Percentiles rank a stretch among this genome's conserved stretches.
These are phyloP conservation scores for Pythium grandisporangium DNA, from an alignment of 352 stramenopile genomes.

Conservation along the genomic window DNA sequence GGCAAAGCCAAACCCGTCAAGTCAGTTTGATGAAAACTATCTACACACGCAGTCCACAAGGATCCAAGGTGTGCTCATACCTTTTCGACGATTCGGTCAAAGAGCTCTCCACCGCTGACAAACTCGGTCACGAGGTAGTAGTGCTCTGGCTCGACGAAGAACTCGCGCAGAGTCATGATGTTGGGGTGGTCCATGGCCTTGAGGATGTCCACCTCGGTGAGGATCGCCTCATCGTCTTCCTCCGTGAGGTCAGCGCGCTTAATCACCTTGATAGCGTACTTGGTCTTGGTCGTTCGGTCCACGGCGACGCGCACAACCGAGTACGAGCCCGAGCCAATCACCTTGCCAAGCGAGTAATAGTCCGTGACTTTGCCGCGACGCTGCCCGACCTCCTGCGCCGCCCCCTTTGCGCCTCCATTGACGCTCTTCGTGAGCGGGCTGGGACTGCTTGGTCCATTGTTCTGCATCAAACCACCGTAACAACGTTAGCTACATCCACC, in stretches of 20 bases:
- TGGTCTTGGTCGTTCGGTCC: conserved; percentile 67
- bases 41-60: background rate
- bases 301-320: conserved; percentile 82
- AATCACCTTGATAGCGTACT: conserved; percentile 88
- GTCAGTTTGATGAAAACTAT: background rate
- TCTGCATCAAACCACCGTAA: too few relatives aligned
- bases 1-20: background rate
- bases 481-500: too few relatives aligned
- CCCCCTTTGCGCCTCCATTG: too few relatives aligned
- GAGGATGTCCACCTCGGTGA: conserved; percentile 74
- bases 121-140: conserved; percentile 89
- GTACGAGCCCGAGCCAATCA: conserved; percentile 86
- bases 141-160: conserved; percentile 84
- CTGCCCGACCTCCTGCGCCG: conserved; percentile 10
- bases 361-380: conserved; percentile 52
- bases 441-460: too few relatives aligned
- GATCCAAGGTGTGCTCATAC: conserved; percentile 2
- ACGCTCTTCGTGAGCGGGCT: too few relatives aligned
- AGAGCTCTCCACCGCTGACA: conserved; percentile 79
- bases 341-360: conserved; percentile 63
- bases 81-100: conserved; percentile 87
- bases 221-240: conserved; percentile 74
- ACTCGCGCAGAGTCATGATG: conserved; percentile 88
- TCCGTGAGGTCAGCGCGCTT: conserved; percentile 60
- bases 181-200: conserved; percentile 83